Evolutionary conservation across 1,139 yeast genomes (phyloP).

Genomic region (Diutina ranongensis): DNA sequence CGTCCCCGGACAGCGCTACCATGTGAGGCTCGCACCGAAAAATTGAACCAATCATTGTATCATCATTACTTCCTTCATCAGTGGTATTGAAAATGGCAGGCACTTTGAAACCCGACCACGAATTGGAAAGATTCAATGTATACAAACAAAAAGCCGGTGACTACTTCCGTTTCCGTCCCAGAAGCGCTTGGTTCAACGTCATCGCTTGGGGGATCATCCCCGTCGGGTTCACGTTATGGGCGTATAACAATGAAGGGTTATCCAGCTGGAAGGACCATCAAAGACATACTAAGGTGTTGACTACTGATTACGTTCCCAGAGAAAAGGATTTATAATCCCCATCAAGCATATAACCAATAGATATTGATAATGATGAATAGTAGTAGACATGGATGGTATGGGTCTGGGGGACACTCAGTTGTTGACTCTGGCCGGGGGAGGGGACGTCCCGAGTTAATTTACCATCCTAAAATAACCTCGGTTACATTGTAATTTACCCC

Average conservation of each 20-base stretch:
- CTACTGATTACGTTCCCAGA: conserved; percentile 33
- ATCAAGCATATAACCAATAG: background rate
- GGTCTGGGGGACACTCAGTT: no score
- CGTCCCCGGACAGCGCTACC: no score
- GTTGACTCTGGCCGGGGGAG: no score
- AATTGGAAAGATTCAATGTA: conserved; percentile 29
- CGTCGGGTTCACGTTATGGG: conserved; percentile 23
- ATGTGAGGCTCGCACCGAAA: background rate
- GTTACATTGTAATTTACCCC: no score
- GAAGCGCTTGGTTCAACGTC: conserved; percentile 25
- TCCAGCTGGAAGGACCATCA: conserved; percentile 21
- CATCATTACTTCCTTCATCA: background rate
- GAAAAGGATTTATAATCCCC: conserved; percentile 27
- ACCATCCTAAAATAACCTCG: no score
- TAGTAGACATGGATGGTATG: no score
- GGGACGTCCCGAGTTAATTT: no score
- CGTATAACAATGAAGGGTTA: conserved; percentile 30
- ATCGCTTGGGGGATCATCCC: conserved; percentile 31
- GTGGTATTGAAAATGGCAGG: conserved; percentile 25
- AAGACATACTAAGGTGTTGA: conserved; percentile 26
- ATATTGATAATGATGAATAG: no score
- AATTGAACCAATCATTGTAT: background rate
- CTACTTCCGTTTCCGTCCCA: conserved; percentile 34
- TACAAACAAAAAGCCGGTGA: conserved; percentile 33
- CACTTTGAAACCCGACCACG: conserved; percentile 35